phyloP scores from a whole-genome alignment of 305 asterid genomes.

The Euphrasia arctica region DNA sequence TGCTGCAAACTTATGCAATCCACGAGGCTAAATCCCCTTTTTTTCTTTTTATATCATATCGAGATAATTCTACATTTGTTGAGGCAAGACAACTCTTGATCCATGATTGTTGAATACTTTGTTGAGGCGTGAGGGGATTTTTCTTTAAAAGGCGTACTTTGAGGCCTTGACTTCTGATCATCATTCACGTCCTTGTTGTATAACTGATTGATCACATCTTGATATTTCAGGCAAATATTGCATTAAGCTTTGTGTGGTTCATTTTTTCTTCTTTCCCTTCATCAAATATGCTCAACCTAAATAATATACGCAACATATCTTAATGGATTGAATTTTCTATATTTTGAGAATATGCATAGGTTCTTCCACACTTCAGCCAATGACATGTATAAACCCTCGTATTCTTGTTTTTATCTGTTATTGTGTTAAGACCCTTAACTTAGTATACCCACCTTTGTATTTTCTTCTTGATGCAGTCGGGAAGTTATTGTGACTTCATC shows the following conservation, averaged over 20 bases:
- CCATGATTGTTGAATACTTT: neutral
- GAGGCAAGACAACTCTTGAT: neutral
- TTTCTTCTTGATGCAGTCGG: slow-evolving; percentile 58
- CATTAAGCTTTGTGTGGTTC: too few species aligned
- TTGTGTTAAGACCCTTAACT: neutral
- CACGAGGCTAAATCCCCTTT: neutral
- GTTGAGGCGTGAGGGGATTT: neutral
- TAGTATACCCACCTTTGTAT: neutral
- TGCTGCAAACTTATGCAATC: neutral
- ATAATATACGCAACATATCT: neutral
- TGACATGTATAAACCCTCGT: neutral
- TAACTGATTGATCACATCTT: neutral
- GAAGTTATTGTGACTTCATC: slow-evolving; percentile 91
- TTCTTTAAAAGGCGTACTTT: too few species aligned
- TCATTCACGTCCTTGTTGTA: too few species aligned
- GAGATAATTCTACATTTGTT: neutral
- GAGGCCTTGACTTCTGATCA: too few species aligned
- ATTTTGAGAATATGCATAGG: neutral
- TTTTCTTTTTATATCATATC: neutral
- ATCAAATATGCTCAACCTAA: too few species aligned
- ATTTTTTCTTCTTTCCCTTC: too few species aligned
- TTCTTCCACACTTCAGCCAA: neutral
- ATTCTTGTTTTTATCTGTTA: neutral
- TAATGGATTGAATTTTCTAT: neutral
- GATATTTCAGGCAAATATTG: neutral